Conservation (phyloP, 2,329 filamentous ascomycete species). For the Aspergillus latus region DNA sequence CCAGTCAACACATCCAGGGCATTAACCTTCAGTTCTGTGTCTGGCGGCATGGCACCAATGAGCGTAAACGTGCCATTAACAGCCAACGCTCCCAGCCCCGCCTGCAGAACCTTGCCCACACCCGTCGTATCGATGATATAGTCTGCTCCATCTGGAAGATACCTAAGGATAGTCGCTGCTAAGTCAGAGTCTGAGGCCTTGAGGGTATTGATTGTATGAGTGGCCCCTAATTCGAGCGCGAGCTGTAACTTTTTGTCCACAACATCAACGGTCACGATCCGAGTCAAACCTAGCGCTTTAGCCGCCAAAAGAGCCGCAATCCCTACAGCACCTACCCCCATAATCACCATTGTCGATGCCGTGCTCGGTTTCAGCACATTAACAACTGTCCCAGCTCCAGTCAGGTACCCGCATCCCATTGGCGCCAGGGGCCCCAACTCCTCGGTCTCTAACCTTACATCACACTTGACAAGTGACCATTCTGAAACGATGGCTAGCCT, state of each 20-base stretch:
- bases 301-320: slow-evolving; percentile 55
- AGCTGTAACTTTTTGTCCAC: slow-evolving; percentile 50
- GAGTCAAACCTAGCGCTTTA: slow-evolving; percentile 47
- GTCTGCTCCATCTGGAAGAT: background rate
- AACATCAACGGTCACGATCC: slow-evolving; percentile 53
- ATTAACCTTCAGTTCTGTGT: background rate
- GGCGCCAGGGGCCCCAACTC: slow-evolving; percentile 29
- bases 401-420: slow-evolving; percentile 36
- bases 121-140: slow-evolving; percentile 11
- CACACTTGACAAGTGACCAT: slow-evolving; percentile 31
- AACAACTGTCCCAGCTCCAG: slow-evolving; percentile 34
- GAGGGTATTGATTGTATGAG: background rate
- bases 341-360: slow-evolving; percentile 24
- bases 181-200: background rate
- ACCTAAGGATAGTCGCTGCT: background rate
- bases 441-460: slow-evolving; percentile 7
- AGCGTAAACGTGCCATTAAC: slow-evolving; percentile 4
- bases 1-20: slow-evolving; percentile 4
- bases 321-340: slow-evolving; percentile 49
- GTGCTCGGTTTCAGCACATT: slow-evolving; percentile 28
- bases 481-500: slow-evolving; percentile 33
- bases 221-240: slow-evolving; percentile 51
- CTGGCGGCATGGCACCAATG: slow-evolving; percentile 2
- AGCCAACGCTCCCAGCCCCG: background rate
- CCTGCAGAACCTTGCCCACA: background rate